Evolutionary conservation across 345 rosid species (phyloP), one percentile per base, ranked within the genome.

Genomic region (Murraya koenigii): DNA sequence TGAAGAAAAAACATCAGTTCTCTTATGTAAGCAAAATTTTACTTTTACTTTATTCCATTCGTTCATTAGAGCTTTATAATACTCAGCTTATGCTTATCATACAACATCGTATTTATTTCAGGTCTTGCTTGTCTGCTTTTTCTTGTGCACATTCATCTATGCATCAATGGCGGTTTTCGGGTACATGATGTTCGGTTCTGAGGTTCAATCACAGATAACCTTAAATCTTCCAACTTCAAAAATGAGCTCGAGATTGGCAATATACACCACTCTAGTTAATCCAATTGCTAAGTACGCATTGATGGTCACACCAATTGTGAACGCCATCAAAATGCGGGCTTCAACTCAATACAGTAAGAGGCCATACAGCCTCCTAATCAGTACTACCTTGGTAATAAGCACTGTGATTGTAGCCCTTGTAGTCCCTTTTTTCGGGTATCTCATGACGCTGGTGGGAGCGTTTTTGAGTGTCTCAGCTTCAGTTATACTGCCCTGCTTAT

Each of bases 1-100:
- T 93, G 94, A 89, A 84, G 76, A 92, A 88, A 78, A 95, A 89
- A 77, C 92, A 80, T 19, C 98, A 93, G 54, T 95, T 93, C 87
- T 84, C 95, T 22, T 83, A 85, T 52, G 98, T 93, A 86, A 93
- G 97, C 79, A 67, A 19, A 25, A 4, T 28, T 49, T 7, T 14
- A 11, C 49, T 32, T 20, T 19, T 22, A 20, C 28, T 17, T 52
- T 5, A 52, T 66, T 66, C 0, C 35, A 19, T 38, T 62, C 35
- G 2, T 41, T 25, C 33, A 1, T 26, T 55, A 56, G 15, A 30
- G 59, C 2, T 65, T 15, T 17, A 10, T 32, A 63, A 30, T 63
- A 4, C 66, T 30, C 20, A 32, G 66, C 23, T 30, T 23, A 52
- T 52, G 56, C 20, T 52, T 15, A 58, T 8, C 4, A 63, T 63